A percentile compares a stretch with the other conserved stretches of the same genome.
These are phyloP conservation scores for Cantharellus anzutake DNA, from an alignment of 768 basidiomycete species.

Conservation along the genomic window DNA sequence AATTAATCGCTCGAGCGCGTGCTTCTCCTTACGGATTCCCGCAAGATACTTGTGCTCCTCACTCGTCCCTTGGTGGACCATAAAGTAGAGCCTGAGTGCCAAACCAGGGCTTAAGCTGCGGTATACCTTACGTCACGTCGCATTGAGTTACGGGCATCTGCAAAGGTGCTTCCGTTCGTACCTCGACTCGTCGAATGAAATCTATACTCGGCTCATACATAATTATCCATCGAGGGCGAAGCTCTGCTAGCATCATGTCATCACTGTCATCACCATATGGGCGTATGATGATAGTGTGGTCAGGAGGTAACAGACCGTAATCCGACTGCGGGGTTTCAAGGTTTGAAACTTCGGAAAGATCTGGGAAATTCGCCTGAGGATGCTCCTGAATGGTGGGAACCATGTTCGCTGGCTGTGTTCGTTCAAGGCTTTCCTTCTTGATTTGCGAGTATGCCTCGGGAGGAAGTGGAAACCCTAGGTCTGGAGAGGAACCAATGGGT, in stretches of 20 bases:
- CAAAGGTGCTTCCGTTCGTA: constrained; percentile 16
- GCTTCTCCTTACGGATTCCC: constrained; percentile 76
- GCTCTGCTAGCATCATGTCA: constrained; percentile 68
- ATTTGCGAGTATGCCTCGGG: neutral
- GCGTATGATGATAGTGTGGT: constrained; percentile 68
- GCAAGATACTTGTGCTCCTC: constrained; percentile 94
- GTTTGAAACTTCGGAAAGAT: neutral
- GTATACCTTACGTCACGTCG: constrained; percentile 40
- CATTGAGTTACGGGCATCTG: neutral
- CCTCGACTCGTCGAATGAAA: constrained; percentile 84
- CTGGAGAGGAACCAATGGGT: neutral
- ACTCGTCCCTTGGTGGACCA: constrained; percentile 82
- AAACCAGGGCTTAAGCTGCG: constrained; percentile 67
- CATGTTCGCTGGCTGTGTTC: too few species aligned
- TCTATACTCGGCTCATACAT: constrained; percentile 93
- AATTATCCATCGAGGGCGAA: constrained; percentile 79
- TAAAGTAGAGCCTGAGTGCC: constrained; percentile 78
- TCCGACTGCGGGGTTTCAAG: neutral
- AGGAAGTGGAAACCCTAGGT: neutral
- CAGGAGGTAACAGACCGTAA: constrained; percentile 62
- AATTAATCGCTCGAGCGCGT: constrained; percentile 82
- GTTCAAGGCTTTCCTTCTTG: too few species aligned
- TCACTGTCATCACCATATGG: constrained; percentile 87
- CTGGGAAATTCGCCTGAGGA: neutral
- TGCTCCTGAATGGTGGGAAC: too few species aligned